Base-by-base conservation (phyloP, 2,329 filamentous ascomycete genomes). In the Metarhizium guizhouense region DNA sequence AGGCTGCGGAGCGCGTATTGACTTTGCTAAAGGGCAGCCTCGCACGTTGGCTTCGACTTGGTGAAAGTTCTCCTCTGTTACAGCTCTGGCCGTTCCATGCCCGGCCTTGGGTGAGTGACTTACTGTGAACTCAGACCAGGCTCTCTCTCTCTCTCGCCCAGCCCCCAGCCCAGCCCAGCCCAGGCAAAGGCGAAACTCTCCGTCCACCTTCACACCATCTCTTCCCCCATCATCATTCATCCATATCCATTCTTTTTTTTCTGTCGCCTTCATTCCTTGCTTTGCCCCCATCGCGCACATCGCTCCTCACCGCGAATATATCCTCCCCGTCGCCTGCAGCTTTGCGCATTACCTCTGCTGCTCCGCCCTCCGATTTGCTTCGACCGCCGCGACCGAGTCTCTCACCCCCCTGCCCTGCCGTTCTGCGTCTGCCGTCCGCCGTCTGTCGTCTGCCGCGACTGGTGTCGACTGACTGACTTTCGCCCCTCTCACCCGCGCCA, bases 401-500 rank as follows among this genome's bases (percentile, higher is more conserved):
- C 48, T 30, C 7, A 48, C 56, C 54, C 52, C 54, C 54, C 56
- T 58, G 54, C 42, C 42, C 38, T 13, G 13, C 14, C 38, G 10
- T 7, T 40, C 38, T 40, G 11, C 38, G 38, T 40, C 38, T 20
- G 6, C 42, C n/a, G 8, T 45, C 38, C 11, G 6, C 42, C n/a
- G 8, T 45, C 42, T 45, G 42, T 11, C 32, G 32, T 34, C 42
- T 45, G 42, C 56, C 48, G 42, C 57, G 55, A 52, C 53, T 55
- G 11, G 51, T 51, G 52, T 52, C 51, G 53, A 53, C 51, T 47
- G 54, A 54, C 51, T 54, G 48, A 49, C 49, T 53, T 20, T 55
- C 48, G 54, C 57, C 57, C 62, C 63, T 62, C 59, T 65, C 62
- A 65, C 63, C 63, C 34, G 51, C 56, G 51, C 50, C 50, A 50